Percentiles rank a stretch among this genome's conserved stretches.
phyloP scores from a whole-genome alignment of 345 rosid species.

The Gossypium bickii region DNA sequence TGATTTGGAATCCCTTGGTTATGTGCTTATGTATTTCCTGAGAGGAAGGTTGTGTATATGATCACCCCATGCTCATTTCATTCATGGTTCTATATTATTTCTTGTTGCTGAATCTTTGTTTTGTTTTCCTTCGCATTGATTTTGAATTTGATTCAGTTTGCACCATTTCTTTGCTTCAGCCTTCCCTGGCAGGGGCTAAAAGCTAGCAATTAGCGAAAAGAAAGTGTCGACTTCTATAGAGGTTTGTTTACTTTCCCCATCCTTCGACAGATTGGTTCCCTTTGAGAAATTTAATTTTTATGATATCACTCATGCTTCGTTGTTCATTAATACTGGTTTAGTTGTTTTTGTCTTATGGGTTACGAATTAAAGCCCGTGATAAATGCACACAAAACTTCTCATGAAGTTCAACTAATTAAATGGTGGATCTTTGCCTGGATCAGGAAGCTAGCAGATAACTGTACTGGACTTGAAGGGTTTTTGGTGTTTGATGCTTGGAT shows the following conservation, averaged over 20 bases:
- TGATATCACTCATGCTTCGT: neutral
- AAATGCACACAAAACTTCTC: too few species aligned
- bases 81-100: neutral
- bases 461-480: neutral
- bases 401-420: too few species aligned
- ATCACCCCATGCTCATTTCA: conserved; percentile 3
- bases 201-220: conserved; percentile 86
- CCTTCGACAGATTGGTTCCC: neutral
- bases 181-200: conserved; percentile 89
- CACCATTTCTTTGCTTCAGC: conserved; percentile 34
- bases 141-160: conserved; percentile 20
- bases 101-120: conserved; percentile 1
- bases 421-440: neutral
- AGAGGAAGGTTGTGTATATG: conserved; percentile 61
- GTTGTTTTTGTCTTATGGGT: too few species aligned
- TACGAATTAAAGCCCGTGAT: too few species aligned
- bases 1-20: conserved; percentile 90
- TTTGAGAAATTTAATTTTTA: conserved; percentile 10
- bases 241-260: conserved; percentile 16
- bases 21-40: conserved; percentile 78
- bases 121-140: conserved; percentile 7
- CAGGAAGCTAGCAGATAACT: neutral
- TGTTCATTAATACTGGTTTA: neutral
- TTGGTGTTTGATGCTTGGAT: too few species aligned
- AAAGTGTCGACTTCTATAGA: conserved; percentile 16